Evolutionary conservation across 1,139 yeast genomes (phyloP), one percentile per base, ranked within the genome.

Genomic region (Hemisphaericaspora xylofermentans): DNA sequence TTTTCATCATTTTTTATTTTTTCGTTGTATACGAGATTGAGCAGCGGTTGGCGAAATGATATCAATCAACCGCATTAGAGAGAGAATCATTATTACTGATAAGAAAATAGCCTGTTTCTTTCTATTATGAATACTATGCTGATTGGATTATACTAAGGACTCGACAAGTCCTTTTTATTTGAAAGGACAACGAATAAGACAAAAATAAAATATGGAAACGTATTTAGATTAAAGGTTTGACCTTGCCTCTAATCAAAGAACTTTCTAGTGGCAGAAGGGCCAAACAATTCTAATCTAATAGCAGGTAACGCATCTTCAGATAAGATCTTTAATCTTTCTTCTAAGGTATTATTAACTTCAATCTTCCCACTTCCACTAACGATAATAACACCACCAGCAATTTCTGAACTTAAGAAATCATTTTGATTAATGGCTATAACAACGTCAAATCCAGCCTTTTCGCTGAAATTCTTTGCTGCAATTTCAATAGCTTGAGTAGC

Each of bases 221-320:
- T 21, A 21, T 6, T 9, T 21, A 21, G 9, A 21, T 9, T 9
- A 21, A 21, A 21, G 24, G 24, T 6, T 24, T 6, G 13, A 4
- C 12, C 27, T 9, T 6, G n/a, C n/a, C 8, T 39, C 60, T 77
- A 91, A 61, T 89, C 95, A 60, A 88, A 88, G 78, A 88, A 91
- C 73, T 88, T 88, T 77, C 98, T 87, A 42, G 93, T 66, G 44
- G 78, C 68, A 22, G 97, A 85, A 44, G 88, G 83, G 42, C 98
- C 98, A 64, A 89, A 93, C 60, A 93, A 71, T 57, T 89, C 95
- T 50, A 85, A 73, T 70, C 98, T 84, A 52, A 94, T 84, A 42
- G 91, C 95, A 39, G 99, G 99, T 53, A 94, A 78, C 7, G 96
- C 87, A 57, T 82, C 88, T 62, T 86, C 86, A 36, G 87, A 78